A percentile compares a stretch with the other conserved stretches of the same genome.
Evolutionary conservation across 2,329 filamentous ascomycete genomes (phyloP).

Genomic region (Fusarium albidum): DNA sequence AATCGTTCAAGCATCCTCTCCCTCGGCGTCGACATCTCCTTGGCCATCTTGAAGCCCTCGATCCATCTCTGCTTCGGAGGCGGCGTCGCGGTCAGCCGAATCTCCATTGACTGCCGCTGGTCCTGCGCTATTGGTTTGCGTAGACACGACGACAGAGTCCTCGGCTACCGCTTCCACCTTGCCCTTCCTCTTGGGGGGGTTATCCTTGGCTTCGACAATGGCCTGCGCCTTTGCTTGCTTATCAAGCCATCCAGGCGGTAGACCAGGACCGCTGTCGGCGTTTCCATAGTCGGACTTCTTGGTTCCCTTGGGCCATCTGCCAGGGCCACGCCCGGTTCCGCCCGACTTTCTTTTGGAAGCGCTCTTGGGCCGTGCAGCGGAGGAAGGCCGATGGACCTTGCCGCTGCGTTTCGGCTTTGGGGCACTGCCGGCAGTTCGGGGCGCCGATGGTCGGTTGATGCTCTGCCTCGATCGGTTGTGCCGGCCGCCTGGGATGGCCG

Average conservation of each 20-base stretch:
- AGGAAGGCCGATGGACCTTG: constrained; percentile 40
- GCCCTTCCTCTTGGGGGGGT: constrained; percentile 17
- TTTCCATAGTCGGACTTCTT: constrained; percentile 75
- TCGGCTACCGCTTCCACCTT: constrained; percentile 36
- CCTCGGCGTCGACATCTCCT: constrained; percentile 46
- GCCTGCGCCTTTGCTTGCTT: constrained; percentile 33
- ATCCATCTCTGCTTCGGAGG: constrained; percentile 19
- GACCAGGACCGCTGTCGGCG: constrained; percentile 69
- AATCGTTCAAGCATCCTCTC: constrained; percentile 43
- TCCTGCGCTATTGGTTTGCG: constrained; percentile 29
- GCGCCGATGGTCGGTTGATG: constrained; percentile 48
- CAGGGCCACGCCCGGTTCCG: constrained; percentile 70
- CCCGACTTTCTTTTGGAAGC: constrained; percentile 61
- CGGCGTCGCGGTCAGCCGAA: constrained; percentile 19
- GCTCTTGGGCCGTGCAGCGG: constrained; percentile 46
- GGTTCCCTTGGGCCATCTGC: constrained; percentile 72
- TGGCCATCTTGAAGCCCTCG: constrained; percentile 29
- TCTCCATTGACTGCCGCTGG: constrained; percentile 20
- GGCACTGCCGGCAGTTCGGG: constrained; percentile 47
- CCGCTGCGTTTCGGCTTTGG: constrained; percentile 51
- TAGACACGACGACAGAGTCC: constrained; percentile 47
- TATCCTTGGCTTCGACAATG: constrained; percentile 27
- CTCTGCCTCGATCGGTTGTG: constrained; percentile 56
- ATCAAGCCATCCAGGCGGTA: constrained; percentile 65
- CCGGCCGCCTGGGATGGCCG: constrained; percentile 63